phyloP scores from a whole-genome alignment of 2,329 filamentous ascomycete species.

The Pseudofabraea citricarpa region DNA sequence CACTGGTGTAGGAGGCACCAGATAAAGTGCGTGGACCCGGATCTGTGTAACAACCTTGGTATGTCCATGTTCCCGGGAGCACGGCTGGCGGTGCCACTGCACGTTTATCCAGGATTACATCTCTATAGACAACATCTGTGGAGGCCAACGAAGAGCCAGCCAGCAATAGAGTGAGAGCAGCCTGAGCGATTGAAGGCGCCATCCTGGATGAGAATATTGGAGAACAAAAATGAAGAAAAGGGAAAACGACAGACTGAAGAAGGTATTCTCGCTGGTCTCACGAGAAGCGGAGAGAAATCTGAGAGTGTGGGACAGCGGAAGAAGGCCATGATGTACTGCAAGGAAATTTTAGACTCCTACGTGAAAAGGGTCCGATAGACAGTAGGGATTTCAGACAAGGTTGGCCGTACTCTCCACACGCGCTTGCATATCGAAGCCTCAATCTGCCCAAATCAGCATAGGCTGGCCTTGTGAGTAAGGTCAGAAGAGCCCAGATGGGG shows the following conservation, averaged over 20 bases:
- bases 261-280: background rate
- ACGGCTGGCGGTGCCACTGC: slow-evolving; percentile 5
- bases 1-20: slow-evolving; percentile 13
- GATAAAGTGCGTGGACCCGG: slow-evolving; percentile 14
- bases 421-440: background rate
- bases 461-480: background rate
- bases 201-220: slow-evolving; percentile 5
- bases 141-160: slow-evolving; percentile 4
- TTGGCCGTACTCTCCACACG: background rate
- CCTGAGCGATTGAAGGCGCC: slow-evolving; percentile 14
- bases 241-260: background rate
- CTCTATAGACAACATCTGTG: background rate
- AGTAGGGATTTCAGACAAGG: background rate
- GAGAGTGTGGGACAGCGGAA: background rate
- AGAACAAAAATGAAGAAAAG: background rate
- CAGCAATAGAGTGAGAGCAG: slow-evolving; percentile 9
- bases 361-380: background rate
- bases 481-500: background rate
- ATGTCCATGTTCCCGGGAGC: slow-evolving; percentile 18
- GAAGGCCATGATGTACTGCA: background rate
- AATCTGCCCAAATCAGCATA: background rate
- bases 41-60: slow-evolving; percentile 22
- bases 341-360: background rate
- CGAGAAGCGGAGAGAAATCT: background rate
- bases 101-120: slow-evolving; percentile 5